These are phyloP conservation scores for Hirsutella rhossiliensis DNA, from an alignment of 2,329 filamentous ascomycete species.

Conservation along the genomic window DNA sequence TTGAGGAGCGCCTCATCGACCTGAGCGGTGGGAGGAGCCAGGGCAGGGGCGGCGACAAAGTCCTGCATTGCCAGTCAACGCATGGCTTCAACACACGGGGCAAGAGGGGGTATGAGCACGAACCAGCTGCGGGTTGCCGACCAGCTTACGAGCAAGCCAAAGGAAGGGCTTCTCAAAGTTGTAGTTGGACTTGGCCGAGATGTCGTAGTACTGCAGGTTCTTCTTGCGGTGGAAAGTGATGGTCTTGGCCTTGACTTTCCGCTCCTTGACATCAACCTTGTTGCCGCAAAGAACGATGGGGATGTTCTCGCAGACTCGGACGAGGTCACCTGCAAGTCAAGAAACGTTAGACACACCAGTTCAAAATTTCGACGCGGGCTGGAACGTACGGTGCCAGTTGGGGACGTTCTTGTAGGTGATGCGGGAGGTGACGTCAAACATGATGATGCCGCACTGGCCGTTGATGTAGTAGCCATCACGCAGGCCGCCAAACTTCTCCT, in stretches of 20 bases:
- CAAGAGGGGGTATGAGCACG: constrained; percentile 1
- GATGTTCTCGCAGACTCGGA: constrained; percentile 98
- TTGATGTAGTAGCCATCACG: constrained; percentile 99
- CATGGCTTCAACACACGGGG: not conserved
- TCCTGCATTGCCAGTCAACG: constrained; percentile 44
- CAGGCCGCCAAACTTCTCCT: constrained; percentile 99
- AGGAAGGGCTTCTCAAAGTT: constrained; percentile 99
- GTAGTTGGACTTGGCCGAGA: constrained; percentile 99
- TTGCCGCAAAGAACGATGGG: constrained; percentile 97
- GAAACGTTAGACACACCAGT: not conserved
- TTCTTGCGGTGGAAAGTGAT: constrained; percentile 99
- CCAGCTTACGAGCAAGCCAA: constrained; percentile 96
- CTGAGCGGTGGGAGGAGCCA: constrained; percentile 84
- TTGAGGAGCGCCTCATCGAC: constrained; percentile 76
- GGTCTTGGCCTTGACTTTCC: constrained; percentile 99
- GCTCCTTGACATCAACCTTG: constrained; percentile 99
- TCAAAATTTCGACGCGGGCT: not conserved
- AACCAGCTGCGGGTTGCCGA: constrained; percentile 60
- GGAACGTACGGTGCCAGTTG: constrained; percentile 95
- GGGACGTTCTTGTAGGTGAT: constrained; percentile 99
- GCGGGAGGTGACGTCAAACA: constrained; percentile 98
- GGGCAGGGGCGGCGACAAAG: constrained; percentile 89
- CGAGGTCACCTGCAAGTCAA: constrained; percentile 64
- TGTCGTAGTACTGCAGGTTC: constrained; percentile 99
- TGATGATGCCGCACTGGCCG: constrained; percentile 99